Evolutionary conservation across 768 basidiomycete species (phyloP).

Genomic region (Lentinula edodes): DNA sequence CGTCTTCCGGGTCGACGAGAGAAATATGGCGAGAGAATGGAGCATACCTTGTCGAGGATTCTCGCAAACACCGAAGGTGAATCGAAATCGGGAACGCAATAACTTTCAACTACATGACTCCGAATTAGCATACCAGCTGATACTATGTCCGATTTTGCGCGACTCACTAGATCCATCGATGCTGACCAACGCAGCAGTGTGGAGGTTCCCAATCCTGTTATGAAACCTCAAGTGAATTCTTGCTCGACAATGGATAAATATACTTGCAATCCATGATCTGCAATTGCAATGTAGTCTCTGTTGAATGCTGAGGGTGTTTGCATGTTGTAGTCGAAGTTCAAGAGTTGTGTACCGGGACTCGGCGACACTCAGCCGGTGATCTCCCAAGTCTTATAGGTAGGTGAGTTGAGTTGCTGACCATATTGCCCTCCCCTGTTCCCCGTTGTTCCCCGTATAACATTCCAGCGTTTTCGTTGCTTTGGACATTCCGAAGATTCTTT

Average conservation of each 20-base stretch:
- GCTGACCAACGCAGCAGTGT: constrained; percentile 80
- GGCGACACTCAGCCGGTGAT: background rate
- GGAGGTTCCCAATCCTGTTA: constrained; percentile 73
- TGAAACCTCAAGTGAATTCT: background rate
- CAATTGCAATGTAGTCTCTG: constrained; percentile 68
- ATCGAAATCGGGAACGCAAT: constrained; percentile 91
- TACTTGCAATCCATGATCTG: constrained; percentile 75
- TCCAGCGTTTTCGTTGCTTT: background rate
- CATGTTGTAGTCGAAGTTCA: background rate
- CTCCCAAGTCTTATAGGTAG: background rate
- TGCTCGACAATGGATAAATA: background rate
- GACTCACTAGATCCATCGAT: constrained; percentile 72
- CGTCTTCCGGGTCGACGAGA: background rate
- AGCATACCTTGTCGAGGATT: constrained; percentile 74
- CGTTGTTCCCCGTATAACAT: background rate
- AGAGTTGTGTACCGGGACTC: background rate
- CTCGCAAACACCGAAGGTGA: constrained; percentile 90
- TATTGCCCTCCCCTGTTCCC: background rate
- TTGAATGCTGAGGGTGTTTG: constrained; percentile 19
- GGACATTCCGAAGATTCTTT: too few relatives aligned
- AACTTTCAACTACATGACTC: constrained; percentile 68
- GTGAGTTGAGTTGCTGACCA: background rate
- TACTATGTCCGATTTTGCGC: background rate
- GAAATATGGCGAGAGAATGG: constrained; percentile 7
- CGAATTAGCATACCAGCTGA: background rate